Percentiles rank a stretch among this genome's conserved stretches.
phyloP scores from a whole-genome alignment of 164 flowering plant species.

The Kalanchoe fedtschenkoi region DNA sequence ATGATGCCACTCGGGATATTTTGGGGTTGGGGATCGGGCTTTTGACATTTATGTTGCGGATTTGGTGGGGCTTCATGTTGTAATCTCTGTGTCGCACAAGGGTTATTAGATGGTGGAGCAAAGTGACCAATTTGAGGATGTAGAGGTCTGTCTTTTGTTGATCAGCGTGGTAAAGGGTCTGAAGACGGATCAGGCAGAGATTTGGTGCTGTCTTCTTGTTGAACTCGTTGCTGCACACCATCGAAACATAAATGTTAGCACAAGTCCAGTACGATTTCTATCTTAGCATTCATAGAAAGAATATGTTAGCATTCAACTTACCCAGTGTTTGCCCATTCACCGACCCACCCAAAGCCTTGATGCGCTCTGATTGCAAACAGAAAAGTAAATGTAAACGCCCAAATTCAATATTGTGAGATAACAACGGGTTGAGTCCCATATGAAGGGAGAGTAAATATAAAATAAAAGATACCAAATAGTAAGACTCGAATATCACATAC shows the following conservation, averaged over 20 bases:
- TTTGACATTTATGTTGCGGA: constrained; percentile 26
- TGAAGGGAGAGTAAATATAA: background rate
- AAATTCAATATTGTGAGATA: background rate
- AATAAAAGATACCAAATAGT: too few relatives aligned
- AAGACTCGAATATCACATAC: constrained; percentile 25
- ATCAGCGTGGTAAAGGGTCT: constrained; percentile 68
- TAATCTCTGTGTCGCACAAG: constrained; percentile 31
- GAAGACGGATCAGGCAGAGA: constrained; percentile 34
- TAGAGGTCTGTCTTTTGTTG: constrained; percentile 37
- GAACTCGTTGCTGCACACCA: constrained; percentile 37
- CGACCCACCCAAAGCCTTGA: constrained; percentile 99
- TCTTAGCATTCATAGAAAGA: background rate
- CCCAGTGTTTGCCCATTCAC: constrained; percentile 99
- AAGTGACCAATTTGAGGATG: constrained; percentile 52
- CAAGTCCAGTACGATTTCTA: background rate
- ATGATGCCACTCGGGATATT: constrained; percentile 13
- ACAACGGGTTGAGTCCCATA: too few relatives aligned
- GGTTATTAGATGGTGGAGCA: constrained; percentile 49
- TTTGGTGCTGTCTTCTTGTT: constrained; percentile 25
- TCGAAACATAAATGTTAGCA: constrained; percentile 2
- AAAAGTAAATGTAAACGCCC: background rate
- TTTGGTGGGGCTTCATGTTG: constrained; percentile 27
- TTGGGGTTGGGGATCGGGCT: constrained; percentile 13
- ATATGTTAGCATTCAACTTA: constrained; percentile 20
- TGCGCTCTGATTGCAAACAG: constrained; percentile 52